Conservation (phyloP, 2,329 filamentous ascomycete genomes). For the Escovopsis sp. region DNA sequence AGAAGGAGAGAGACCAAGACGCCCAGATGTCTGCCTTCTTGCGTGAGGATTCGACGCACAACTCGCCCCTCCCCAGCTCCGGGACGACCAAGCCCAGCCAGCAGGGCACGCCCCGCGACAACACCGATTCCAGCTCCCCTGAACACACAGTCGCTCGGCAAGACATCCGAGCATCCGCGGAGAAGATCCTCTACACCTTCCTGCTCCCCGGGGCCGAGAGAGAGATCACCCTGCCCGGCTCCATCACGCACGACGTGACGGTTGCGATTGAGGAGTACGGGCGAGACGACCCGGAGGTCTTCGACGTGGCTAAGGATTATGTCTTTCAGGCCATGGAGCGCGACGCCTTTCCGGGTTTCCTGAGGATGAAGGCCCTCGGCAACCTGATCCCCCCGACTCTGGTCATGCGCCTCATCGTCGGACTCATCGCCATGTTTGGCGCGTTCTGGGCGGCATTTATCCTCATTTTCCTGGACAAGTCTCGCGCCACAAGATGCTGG, state of each 20-base stretch:
- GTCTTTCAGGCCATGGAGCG: slow-evolving; percentile 99
- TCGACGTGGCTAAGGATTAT: slow-evolving; percentile 95
- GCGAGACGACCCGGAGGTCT: slow-evolving; percentile 91
- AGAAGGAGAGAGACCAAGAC: slow-evolving; percentile 66
- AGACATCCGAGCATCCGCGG: slow-evolving; percentile 83
- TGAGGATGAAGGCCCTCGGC: slow-evolving; percentile 86
- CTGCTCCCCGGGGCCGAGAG: slow-evolving; percentile 88
- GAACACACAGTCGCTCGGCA: slow-evolving; percentile 72
- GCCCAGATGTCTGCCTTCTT: slow-evolving; percentile 86
- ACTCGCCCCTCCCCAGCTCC: slow-evolving; percentile 39
- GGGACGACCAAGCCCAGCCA: slow-evolving; percentile 32
- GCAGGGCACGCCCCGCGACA: slow-evolving; percentile 43
- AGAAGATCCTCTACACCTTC: slow-evolving; percentile 98
- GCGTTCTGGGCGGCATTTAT: slow-evolving; percentile 91
- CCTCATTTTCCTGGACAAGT: slow-evolving; percentile 77
- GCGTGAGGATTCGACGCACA: slow-evolving; percentile 46
- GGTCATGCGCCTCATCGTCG: slow-evolving; percentile 71
- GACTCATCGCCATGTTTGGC: slow-evolving; percentile 69
- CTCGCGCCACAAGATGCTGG: slow-evolving; percentile 64
- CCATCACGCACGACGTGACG: slow-evolving; percentile 75
- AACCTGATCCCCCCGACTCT: slow-evolving; percentile 89
- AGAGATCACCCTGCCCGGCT: slow-evolving; percentile 83
- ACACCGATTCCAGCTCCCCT: slow-evolving; percentile 68
- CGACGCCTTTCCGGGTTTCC: slow-evolving; percentile 94
- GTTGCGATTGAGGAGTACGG: slow-evolving; percentile 79